phyloP scores from a whole-genome alignment of 129 eudicot species.

The Flaveria bidentis region DNA sequence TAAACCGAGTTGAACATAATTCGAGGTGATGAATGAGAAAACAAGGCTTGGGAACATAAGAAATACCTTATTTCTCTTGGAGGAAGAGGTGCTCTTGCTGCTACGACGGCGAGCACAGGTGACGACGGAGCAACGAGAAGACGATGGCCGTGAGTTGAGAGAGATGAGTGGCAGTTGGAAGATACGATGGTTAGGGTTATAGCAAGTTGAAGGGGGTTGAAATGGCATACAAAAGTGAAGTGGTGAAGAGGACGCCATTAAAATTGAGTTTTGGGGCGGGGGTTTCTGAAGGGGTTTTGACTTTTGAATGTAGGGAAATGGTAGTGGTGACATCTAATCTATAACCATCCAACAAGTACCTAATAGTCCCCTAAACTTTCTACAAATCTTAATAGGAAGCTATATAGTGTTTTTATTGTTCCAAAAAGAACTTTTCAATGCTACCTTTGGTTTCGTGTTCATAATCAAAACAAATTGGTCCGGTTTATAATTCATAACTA shows the following conservation, averaged over 20 bases:
- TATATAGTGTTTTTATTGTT: no score
- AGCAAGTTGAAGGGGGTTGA: slow-evolving; percentile 31
- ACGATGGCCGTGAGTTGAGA: slow-evolving; percentile 9
- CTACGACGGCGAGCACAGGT: slow-evolving; percentile 63
- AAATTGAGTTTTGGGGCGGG: no score
- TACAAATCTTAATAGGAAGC: no score
- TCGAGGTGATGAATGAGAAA: not conserved
- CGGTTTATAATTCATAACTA: no score
- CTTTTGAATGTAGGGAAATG: not conserved
- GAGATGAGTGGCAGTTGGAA: slow-evolving; percentile 29
- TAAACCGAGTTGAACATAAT: slow-evolving; percentile 8
- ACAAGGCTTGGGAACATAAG: not conserved
- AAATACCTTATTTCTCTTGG: slow-evolving; percentile 53
- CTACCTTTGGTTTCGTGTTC: no score
- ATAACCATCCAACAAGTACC: not conserved
- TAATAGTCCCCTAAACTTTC: not conserved
- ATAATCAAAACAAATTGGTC: no score
- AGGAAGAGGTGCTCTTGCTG: slow-evolving; percentile 12
- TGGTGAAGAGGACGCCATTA: slow-evolving; percentile 51
- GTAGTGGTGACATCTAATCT: slow-evolving; percentile 17
- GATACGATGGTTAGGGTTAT: slow-evolving; percentile 28
- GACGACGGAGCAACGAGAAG: slow-evolving; percentile 44
- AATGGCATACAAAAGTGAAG: slow-evolving; percentile 38
- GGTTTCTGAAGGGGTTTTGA: not conserved
- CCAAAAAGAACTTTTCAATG: no score